phyloP scores from a whole-genome alignment of 352 stramenopile genomes.

The Phytopythium ostracodes region DNA sequence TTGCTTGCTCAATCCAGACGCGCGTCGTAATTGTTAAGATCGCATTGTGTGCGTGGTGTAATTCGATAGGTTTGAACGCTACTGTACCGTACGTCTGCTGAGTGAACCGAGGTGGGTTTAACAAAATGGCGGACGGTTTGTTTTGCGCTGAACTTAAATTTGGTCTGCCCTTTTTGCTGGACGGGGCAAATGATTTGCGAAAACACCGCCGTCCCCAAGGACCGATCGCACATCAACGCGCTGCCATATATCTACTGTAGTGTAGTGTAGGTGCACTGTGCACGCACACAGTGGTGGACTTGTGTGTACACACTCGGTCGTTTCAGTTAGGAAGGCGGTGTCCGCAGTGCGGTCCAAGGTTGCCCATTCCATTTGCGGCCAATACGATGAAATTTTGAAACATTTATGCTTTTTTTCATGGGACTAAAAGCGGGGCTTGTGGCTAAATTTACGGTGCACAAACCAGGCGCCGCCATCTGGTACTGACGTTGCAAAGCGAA shows the following conservation, averaged over 20 bases:
- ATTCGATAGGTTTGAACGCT: too few relatives aligned
- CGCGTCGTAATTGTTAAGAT: too few relatives aligned
- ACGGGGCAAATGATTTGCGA: not conserved
- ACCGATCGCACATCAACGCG: not conserved
- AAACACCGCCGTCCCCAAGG: not conserved
- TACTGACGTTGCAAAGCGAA: not conserved
- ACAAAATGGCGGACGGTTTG: not conserved
- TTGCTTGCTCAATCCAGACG: too few relatives aligned
- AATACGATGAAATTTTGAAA: not conserved
- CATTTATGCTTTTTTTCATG: not conserved
- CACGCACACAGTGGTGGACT: too few relatives aligned
- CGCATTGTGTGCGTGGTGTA: too few relatives aligned
- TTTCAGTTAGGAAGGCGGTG: not conserved
- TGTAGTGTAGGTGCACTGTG: too few relatives aligned
- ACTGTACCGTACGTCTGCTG: not conserved
- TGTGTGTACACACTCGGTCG: not conserved
- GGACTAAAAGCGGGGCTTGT: not conserved
- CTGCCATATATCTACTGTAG: too few relatives aligned
- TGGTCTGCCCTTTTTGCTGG: constrained; percentile 3
- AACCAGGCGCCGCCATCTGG: constrained; percentile 1
- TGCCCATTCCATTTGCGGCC: not conserved
- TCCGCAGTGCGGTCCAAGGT: not conserved
- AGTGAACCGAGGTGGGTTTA: not conserved
- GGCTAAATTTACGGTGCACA: not conserved
- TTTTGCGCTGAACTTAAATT: constrained; percentile 5